A percentile compares a stretch with the other conserved stretches of the same genome.
These are phyloP conservation scores for Sambucus nigra DNA, from an alignment of 129 eudicot genomes.

Conservation along the genomic window DNA sequence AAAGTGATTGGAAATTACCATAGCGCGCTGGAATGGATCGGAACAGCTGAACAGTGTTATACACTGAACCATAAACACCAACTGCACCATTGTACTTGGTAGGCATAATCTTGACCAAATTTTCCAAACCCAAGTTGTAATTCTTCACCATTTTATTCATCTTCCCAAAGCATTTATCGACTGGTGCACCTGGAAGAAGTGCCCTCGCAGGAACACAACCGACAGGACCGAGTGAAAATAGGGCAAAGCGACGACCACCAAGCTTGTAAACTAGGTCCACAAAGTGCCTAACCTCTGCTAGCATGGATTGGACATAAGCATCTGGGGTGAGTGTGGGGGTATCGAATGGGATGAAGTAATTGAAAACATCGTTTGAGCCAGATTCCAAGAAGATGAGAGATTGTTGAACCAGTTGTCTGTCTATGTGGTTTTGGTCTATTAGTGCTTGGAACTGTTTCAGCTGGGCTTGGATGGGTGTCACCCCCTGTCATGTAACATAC, in stretches of 20 bases:
- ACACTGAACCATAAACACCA: slow-evolving; percentile 45
- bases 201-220: slow-evolving; percentile 79
- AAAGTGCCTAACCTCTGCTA: slow-evolving; percentile 27
- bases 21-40: slow-evolving; percentile 30
- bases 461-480: slow-evolving; percentile 52
- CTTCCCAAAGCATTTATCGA: slow-evolving; percentile 26
- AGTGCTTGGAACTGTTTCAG: slow-evolving; percentile 46
- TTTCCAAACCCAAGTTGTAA: slow-evolving; percentile 44
- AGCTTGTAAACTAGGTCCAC: slow-evolving; percentile 35
- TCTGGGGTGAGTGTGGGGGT: slow-evolving; percentile 23
- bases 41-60: slow-evolving; percentile 20
- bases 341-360: slow-evolving; percentile 31
- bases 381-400: slow-evolving; percentile 52
- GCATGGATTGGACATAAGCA: slow-evolving; percentile 45
- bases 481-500: slow-evolving; percentile 31
- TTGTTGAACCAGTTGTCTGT: slow-evolving; percentile 15
- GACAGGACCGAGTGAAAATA: slow-evolving; percentile 49
- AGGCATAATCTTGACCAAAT: slow-evolving; percentile 25
- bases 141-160: slow-evolving; percentile 46
- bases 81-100: slow-evolving; percentile 35
- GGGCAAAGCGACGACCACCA: slow-evolving; percentile 46
- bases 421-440: slow-evolving; percentile 23
- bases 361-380: slow-evolving; percentile 57
- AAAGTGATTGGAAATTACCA: slow-evolving; percentile 29
- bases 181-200: slow-evolving; percentile 34